phyloP scores from a whole-genome alignment of 768 basidiomycete genomes.

The Fibroporia radiculosa region DNA sequence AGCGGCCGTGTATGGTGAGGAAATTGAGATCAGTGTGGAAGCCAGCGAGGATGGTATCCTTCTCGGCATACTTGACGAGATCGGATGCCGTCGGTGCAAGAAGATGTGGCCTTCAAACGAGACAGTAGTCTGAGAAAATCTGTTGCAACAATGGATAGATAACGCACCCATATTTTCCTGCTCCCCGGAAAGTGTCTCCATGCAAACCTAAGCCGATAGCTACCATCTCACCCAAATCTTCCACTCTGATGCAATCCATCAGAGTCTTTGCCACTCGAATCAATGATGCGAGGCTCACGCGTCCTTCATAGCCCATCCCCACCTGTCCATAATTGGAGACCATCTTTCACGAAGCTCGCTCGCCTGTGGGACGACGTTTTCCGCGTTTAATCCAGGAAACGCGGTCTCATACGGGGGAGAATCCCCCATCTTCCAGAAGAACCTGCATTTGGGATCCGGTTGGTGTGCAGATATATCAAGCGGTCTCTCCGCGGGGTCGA shows the following conservation, averaged over 20 bases:
- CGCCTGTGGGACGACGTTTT: slow-evolving; percentile 75
- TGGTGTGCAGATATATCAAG: slow-evolving; percentile 73
- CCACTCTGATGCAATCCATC: slow-evolving; percentile 49
- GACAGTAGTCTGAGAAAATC: no score
- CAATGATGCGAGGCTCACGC: slow-evolving; percentile 48
- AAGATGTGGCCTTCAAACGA: slow-evolving; percentile 58
- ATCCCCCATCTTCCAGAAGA: slow-evolving; percentile 82
- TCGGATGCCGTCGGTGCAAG: slow-evolving; percentile 94
- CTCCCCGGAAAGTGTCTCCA: slow-evolving; percentile 61
- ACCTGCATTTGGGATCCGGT: slow-evolving; percentile 93
- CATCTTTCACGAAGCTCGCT: slow-evolving; percentile 51
- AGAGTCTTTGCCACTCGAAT: background rate
- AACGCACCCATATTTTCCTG: slow-evolving; percentile 76
- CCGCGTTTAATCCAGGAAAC: slow-evolving; percentile 70
- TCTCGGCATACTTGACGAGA: slow-evolving; percentile 66
- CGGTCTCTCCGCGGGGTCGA: slow-evolving; percentile 77
- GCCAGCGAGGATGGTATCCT: slow-evolving; percentile 84
- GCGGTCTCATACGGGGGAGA: slow-evolving; percentile 69
- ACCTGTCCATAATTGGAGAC: slow-evolving; percentile 69
- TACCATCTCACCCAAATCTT: slow-evolving; percentile 82
- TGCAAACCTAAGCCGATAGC: slow-evolving; percentile 78
- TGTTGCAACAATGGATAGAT: background rate
- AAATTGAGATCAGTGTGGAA: slow-evolving; percentile 95
- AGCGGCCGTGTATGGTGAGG: slow-evolving; percentile 84
- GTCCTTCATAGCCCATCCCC: slow-evolving; percentile 84